A percentile compares a stretch with the other conserved stretches of the same genome.
Conservation (phyloP, 2,329 filamentous ascomycete genomes). For the Beauveria varroae region DNA sequence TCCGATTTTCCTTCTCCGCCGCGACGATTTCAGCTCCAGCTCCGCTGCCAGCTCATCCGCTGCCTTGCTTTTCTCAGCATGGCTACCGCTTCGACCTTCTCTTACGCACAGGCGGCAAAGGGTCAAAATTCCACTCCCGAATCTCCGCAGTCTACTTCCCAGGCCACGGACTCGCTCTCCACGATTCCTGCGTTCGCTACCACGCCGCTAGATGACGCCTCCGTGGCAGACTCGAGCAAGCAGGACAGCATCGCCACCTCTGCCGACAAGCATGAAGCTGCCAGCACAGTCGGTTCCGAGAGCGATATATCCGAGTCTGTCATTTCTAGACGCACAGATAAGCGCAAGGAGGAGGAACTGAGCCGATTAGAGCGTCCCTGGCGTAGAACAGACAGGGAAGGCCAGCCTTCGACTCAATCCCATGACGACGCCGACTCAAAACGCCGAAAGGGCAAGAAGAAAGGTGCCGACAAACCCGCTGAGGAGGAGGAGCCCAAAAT, state of each 20-base stretch:
- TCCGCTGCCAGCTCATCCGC: constrained; percentile 16
- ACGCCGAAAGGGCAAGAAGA: constrained; percentile 51
- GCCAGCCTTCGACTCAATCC: constrained; percentile 54
- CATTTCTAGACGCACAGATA: constrained; percentile 25
- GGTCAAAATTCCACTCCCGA: constrained; percentile 37
- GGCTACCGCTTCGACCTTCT: constrained; percentile 61
- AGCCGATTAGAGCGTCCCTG: constrained; percentile 31
- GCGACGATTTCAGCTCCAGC: neutral
- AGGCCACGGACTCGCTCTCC: constrained; percentile 14
- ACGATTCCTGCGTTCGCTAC: neutral
- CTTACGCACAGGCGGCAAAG: constrained; percentile 93
- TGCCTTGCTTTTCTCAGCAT: constrained; percentile 33
- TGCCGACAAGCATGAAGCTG: constrained; percentile 27
- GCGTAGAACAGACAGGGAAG: constrained; percentile 39
- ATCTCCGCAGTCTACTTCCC: constrained; percentile 29
- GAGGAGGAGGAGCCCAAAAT: constrained; percentile 56
- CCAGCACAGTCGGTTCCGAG: constrained; percentile 29
- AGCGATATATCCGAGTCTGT: constrained; percentile 29
- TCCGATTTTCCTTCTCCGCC: constrained; percentile 20
- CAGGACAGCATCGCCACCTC: constrained; percentile 12
- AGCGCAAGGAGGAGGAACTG: constrained; percentile 31
- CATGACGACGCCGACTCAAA: constrained; percentile 50
- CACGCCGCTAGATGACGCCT: constrained; percentile 14
- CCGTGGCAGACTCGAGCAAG: constrained; percentile 17
- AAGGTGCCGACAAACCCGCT: constrained; percentile 42